Percentiles rank a stretch among this genome's conserved stretches.
These are phyloP conservation scores for Naematelia aurantialba DNA, from an alignment of 768 basidiomycete species.

Conservation along the genomic window DNA sequence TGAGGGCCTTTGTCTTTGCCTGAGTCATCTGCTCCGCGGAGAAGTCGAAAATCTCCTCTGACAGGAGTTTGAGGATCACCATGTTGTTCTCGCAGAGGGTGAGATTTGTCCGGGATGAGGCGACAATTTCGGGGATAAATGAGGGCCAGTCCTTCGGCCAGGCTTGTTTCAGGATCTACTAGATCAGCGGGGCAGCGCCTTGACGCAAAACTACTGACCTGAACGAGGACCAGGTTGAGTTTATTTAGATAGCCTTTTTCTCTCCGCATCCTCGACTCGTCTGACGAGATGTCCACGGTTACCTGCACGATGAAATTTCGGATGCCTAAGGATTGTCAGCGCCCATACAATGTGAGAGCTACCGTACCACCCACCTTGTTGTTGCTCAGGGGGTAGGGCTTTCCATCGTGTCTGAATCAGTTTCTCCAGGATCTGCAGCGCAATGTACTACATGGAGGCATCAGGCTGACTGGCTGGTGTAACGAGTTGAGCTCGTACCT, in stretches of 20 bases:
- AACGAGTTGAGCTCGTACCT: constrained; percentile 52
- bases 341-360: too few relatives aligned
- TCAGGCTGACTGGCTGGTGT: not conserved
- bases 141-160: constrained; percentile 99
- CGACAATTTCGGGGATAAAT: constrained; percentile 94
- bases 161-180: constrained; percentile 94
- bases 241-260: constrained; percentile 85
- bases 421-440: constrained; percentile 93
- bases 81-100: constrained; percentile 99
- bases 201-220: constrained; percentile 57
- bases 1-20: constrained; percentile 92
- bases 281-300: constrained; percentile 87
- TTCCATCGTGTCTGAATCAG: constrained; percentile 94
- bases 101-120: constrained; percentile 93
- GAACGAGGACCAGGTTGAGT: constrained; percentile 90
- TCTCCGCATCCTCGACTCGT: constrained; percentile 78
- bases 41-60: constrained; percentile 98
- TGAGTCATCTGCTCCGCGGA: constrained; percentile 99
- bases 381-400: constrained; percentile 86
- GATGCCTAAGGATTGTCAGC: constrained; percentile 59
- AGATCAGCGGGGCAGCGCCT: not conserved
- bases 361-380: constrained; percentile 75
- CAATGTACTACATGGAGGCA: constrained; percentile 70
- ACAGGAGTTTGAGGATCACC: constrained; percentile 94
- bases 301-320: constrained; percentile 93